A percentile compares a stretch with the other conserved stretches of the same genome.
Evolutionary conservation across 495 filamentous ascomycete genomes (phyloP).

Genomic region (Aspergillus ostianus): DNA sequence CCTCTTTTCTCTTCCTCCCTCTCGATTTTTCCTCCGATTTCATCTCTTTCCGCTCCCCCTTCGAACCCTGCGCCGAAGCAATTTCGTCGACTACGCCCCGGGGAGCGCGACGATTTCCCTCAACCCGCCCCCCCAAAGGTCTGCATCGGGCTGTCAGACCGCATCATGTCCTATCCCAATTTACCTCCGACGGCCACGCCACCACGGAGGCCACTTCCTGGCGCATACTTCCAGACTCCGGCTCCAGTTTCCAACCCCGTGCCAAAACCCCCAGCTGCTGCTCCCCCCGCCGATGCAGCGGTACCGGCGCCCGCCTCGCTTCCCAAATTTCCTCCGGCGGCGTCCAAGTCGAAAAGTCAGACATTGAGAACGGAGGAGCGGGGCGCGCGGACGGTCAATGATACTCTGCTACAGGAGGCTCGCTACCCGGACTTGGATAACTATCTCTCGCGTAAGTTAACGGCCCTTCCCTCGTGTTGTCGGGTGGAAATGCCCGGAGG

Average conservation of each 20-base stretch:
- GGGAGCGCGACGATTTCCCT: slow-evolving; percentile 31
- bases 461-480: background rate
- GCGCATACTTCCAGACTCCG: slow-evolving; percentile 72
- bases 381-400: slow-evolving; percentile 80
- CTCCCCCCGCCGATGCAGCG: slow-evolving; percentile 16
- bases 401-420: slow-evolving; percentile 67
- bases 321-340: slow-evolving; percentile 37
- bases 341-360: slow-evolving; percentile 35
- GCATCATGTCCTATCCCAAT: slow-evolving; percentile 58
- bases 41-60: slow-evolving; percentile 13
- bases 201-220: slow-evolving; percentile 63
- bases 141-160: slow-evolving; percentile 16
- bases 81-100: slow-evolving; percentile 12
- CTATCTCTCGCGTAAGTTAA: slow-evolving; percentile 80
- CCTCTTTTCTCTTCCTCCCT: background rate
- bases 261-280: slow-evolving; percentile 27
- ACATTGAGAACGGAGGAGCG: slow-evolving; percentile 67
- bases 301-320: slow-evolving; percentile 25
- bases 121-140: slow-evolving; percentile 7
- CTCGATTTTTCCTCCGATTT: slow-evolving; percentile 12
- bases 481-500: slow-evolving; percentile 10
- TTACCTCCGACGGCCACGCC: slow-evolving; percentile 54
- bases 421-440: slow-evolving; percentile 87
- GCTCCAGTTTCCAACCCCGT: slow-evolving; percentile 39
- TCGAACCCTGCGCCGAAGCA: slow-evolving; percentile 22